Evolutionary conservation across 140 eudicot genomes (phyloP), one percentile per base, ranked within the genome.

Genomic region (Ambrosia hybrid): DNA sequence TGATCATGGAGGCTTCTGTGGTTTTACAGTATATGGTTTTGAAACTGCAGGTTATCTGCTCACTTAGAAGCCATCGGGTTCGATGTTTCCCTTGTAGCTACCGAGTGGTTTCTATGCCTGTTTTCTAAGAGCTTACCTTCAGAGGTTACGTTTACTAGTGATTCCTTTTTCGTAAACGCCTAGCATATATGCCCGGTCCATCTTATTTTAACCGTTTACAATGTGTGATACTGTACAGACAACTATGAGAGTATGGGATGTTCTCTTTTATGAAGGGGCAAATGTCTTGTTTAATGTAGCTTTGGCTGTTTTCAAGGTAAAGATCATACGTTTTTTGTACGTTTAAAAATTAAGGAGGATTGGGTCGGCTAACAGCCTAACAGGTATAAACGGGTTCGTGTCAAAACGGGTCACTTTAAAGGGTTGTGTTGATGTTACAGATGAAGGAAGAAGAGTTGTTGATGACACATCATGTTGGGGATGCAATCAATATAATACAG

Each of bases 41-140:
- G 11, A 12, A 51, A 58, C 49, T 86, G 84, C 85, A 94, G 99
- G 84, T 68, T 90, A 59, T 90, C 96, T 51, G 82, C 95, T 73
- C 99, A 94, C 78, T 82, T 94, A 83, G 97, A 90, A 70, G 85
- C 87, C 36, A 17, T 94, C 71, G 99, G 94, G 67, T 94, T 90
- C 53, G 99, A 94, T 83, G 94, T 90, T 73, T 84, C 93, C 46
- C 97, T 94, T 65, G 96, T 94, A 15, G 85, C 95, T 62, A 94
- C 99, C 3, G 97, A 94, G 72, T 94, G 99, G 99, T 94, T 94
- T 85, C 85, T 94, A 33, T 94, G 99, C 76, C 85, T 94, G 65
- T 94, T 90, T 65, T 85, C 92, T 30, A 94, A 94, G 70, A 94
- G 99, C 88, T 84, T 94, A 68, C 99, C 99, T 72, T 94, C 99